A percentile compares a stretch with the other conserved stretches of the same genome.
Evolutionary conservation across 2,329 filamentous ascomycete genomes (phyloP).

Genomic region (Beauveria caledonica): DNA sequence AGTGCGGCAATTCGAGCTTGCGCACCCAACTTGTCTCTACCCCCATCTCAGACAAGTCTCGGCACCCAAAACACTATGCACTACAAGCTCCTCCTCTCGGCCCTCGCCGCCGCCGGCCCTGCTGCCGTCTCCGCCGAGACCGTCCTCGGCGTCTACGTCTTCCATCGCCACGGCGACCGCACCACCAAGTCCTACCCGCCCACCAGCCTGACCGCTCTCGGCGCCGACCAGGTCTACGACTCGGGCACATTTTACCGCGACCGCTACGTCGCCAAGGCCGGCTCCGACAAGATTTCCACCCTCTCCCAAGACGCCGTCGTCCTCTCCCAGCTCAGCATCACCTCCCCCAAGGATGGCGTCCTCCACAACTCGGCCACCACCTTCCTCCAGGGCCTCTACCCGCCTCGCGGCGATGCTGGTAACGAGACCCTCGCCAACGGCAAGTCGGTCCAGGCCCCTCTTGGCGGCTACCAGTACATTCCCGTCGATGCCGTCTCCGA

Average conservation of each 20-base stretch:
- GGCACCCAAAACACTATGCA: constrained; percentile 24
- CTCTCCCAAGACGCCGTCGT: constrained; percentile 60
- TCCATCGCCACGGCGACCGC: constrained; percentile 83
- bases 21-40: background rate
- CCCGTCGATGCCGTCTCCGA: constrained; percentile 56
- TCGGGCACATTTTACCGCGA: constrained; percentile 68
- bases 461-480: constrained; percentile 78
- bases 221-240: constrained; percentile 65
- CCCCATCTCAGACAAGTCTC: background rate
- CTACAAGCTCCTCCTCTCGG: constrained; percentile 32
- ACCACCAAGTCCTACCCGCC: constrained; percentile 68
- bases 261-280: constrained; percentile 60
- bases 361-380: constrained; percentile 71
- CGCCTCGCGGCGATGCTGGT: constrained; percentile 50
- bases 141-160: constrained; percentile 75
- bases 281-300: constrained; percentile 52
- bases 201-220: constrained; percentile 68
- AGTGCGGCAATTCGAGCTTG: background rate
- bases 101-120: constrained; percentile 31
- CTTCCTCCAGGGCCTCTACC: constrained; percentile 83
- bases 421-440: constrained; percentile 64
- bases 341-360: constrained; percentile 66
- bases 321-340: constrained; percentile 61
- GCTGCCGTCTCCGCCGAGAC: constrained; percentile 42
- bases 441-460: constrained; percentile 53